Evolutionary conservation across 257 asterid genomes (phyloP).

Genomic region (Scutellaria baicalensis): DNA sequence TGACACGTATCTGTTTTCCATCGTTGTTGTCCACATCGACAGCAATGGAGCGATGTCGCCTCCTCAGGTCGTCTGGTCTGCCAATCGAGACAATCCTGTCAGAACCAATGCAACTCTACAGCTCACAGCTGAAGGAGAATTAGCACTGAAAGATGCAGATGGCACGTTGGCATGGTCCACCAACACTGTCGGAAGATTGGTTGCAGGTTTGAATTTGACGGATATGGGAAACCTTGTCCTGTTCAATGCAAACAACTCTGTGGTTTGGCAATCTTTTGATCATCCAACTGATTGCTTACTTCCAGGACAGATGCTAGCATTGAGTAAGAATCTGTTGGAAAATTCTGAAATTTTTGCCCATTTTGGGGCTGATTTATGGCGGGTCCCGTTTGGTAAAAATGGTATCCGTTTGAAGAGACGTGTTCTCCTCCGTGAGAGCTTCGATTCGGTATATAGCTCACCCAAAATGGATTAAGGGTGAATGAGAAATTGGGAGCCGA

Average conservation of each 20-base stretch:
- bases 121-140: conserved; percentile 29
- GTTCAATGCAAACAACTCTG: conserved; percentile 6
- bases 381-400: too few relatives aligned
- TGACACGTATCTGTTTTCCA: conserved; percentile 32
- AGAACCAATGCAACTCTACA: conserved; percentile 25
- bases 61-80: conserved; percentile 35
- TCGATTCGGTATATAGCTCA: too few relatives aligned
- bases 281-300: conserved; percentile 30
- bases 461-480: too few relatives aligned
- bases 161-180: conserved; percentile 39
- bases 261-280: conserved; percentile 44
- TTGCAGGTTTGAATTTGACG: conserved; percentile 26
- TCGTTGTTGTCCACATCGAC: conserved; percentile 30
- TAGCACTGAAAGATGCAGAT: conserved; percentile 24
- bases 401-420: too few relatives aligned
- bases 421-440: too few relatives aligned
- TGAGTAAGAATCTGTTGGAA: conserved; percentile 32
- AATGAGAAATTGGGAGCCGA: too few relatives aligned
- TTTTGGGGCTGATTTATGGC: too few relatives aligned
- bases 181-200: conserved; percentile 23
- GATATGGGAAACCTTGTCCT: conserved; percentile 38
- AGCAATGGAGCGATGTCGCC: neutral
- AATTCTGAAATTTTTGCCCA: too few relatives aligned
- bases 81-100: conserved; percentile 29
- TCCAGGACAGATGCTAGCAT: conserved; percentile 27